A percentile compares a stretch with the other conserved stretches of the same genome.
Conservation (phyloP, 495 filamentous ascomycete genomes). For the Bryoglossum gracile region DNA sequence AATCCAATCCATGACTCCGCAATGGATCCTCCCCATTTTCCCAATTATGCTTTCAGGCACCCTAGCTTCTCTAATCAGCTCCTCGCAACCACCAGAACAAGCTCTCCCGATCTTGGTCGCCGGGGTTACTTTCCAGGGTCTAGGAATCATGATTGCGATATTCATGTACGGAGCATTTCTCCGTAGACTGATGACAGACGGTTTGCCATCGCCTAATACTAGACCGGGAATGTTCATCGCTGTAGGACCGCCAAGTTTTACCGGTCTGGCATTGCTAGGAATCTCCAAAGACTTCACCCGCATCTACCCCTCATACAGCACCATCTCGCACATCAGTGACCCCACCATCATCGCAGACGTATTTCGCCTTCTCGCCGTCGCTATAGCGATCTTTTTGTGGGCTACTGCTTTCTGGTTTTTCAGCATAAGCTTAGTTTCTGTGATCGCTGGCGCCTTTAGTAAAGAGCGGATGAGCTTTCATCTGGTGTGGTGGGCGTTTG, state of each 20-base stretch:
- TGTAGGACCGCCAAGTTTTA: conserved; percentile 62
- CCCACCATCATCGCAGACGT: conserved; percentile 27
- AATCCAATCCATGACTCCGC: conserved; percentile 37
- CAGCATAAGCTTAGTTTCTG: conserved; percentile 35
- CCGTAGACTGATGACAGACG: conserved; percentile 25
- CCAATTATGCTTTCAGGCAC: conserved; percentile 48
- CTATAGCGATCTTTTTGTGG: conserved; percentile 58
- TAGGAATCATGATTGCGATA: conserved; percentile 41
- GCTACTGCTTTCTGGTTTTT: conserved; percentile 69
- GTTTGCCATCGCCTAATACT: conserved; percentile 22
- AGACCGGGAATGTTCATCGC: conserved; percentile 59
- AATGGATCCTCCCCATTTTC: conserved; percentile 50
- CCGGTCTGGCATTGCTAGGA: conserved; percentile 56
- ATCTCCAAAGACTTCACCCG: conserved; percentile 40
- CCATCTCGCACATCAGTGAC: conserved; percentile 19
- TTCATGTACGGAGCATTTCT: conserved; percentile 40
- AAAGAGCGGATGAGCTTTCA: conserved; percentile 45
- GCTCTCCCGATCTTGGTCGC: conserved; percentile 43
- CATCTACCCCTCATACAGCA: conserved; percentile 30
- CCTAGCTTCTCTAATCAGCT: conserved; percentile 33
- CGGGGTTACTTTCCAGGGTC: conserved; percentile 44
- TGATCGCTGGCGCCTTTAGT: conserved; percentile 44
- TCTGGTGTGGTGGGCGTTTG: conserved; percentile 49
- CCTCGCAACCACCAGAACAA: conserved; percentile 32
- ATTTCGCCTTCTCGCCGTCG: conserved; percentile 44